Evolutionary conservation across 2,329 filamentous ascomycete species (phyloP).

Genomic region (Bipolaris gigantea): DNA sequence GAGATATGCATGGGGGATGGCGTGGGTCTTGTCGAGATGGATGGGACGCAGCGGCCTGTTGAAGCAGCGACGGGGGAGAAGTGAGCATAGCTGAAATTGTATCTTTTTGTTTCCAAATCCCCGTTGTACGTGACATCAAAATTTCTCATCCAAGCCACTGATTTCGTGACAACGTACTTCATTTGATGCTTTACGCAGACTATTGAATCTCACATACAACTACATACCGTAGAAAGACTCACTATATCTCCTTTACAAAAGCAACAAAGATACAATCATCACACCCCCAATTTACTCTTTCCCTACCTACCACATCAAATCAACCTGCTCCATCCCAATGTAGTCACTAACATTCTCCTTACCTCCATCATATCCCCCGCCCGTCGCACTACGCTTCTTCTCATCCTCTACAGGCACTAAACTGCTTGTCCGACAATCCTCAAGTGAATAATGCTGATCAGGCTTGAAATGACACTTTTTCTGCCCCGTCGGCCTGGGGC

Average conservation of each 20-base stretch:
- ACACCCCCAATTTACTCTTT: no score
- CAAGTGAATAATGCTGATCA: slow-evolving; percentile 26
- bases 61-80: slow-evolving; percentile 7
- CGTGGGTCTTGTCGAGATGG: slow-evolving; percentile 15
- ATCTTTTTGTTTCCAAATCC: no score
- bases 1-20: neutral
- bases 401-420: slow-evolving; percentile 21
- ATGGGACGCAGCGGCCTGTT: slow-evolving; percentile 12
- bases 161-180: no score
- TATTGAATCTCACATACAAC: no score
- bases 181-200: no score
- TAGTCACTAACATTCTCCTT: neutral
- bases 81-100: no score
- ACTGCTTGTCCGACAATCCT: slow-evolving; percentile 18
- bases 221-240: neutral
- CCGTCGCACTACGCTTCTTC: neutral
- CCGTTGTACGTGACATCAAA: no score
- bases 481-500: slow-evolving; percentile 5
- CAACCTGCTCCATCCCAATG: neutral
- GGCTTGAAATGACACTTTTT: slow-evolving; percentile 32
- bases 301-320: slow-evolving; percentile 1
- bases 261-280: neutral
- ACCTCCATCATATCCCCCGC: neutral
- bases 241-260: neutral
- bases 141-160: no score